Conservation (phyloP, 768 basidiomycete species). For the Calocera cornea region DNA sequence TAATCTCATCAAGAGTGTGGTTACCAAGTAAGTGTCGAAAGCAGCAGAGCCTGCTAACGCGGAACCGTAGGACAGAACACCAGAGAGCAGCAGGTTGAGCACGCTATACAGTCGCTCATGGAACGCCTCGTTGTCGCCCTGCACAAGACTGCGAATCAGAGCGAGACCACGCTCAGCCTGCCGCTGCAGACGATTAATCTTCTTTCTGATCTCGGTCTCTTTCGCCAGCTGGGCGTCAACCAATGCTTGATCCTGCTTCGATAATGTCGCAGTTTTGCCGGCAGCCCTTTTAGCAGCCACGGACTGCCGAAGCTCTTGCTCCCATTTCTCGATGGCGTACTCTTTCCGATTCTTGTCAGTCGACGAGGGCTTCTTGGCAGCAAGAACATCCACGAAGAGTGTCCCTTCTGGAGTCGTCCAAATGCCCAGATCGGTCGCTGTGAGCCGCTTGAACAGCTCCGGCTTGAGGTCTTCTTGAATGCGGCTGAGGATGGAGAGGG, state of each 20-base stretch:
- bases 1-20: conserved; percentile 16
- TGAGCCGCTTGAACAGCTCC: conserved; percentile 43
- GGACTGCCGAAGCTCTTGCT: conserved; percentile 77
- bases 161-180: conserved; percentile 52
- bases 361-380: conserved; percentile 41
- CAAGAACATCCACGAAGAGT: conserved; percentile 63
- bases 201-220: conserved; percentile 53
- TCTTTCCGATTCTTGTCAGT: conserved; percentile 63
- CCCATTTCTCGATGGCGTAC: conserved; percentile 86
- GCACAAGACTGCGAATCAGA: conserved; percentile 51
- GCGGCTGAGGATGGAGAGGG: conserved; percentile 59
- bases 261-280: conserved; percentile 35
- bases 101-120: conserved; percentile 44
- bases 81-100: conserved; percentile 47
- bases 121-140: conserved; percentile 38
- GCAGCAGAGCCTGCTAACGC: conserved; percentile 48
- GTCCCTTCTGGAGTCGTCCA: conserved; percentile 80
- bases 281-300: conserved; percentile 63
- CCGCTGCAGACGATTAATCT: conserved; percentile 41
- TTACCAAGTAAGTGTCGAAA: conserved; percentile 68
- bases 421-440: conserved; percentile 61
- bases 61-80: conserved; percentile 45
- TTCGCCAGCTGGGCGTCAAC: conserved; percentile 72
- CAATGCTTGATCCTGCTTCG: conserved; percentile 75
- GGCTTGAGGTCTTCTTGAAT: conserved; percentile 53